Percentiles rank a stretch among this genome's conserved stretches.
phyloP scores from a whole-genome alignment of 345 rosid species.

The Hibiscus trionum region DNA sequence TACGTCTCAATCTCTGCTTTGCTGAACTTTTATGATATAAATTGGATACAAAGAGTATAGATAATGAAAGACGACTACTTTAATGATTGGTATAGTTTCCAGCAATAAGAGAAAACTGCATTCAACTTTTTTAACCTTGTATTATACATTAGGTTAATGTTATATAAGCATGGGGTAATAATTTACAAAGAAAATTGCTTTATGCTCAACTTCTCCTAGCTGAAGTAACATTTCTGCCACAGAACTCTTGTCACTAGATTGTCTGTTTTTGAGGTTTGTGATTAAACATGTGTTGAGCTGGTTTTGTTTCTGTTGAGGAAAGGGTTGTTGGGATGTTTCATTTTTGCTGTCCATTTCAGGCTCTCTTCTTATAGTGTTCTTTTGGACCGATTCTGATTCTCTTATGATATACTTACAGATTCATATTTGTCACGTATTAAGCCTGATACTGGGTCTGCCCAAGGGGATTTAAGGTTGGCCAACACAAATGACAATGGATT shows the following conservation, averaged over 20 bases:
- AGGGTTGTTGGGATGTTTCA: too few relatives aligned
- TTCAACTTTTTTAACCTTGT: neutral
- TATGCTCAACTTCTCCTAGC: neutral
- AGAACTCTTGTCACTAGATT: neutral
- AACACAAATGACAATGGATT: constrained; percentile 45
- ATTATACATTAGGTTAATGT: neutral
- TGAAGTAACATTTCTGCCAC: neutral
- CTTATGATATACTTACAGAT: constrained; percentile 36
- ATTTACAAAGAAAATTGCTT: neutral
- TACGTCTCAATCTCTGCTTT: neutral
- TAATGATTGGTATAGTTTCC: neutral
- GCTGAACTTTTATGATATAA: neutral
- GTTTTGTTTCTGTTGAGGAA: too few relatives aligned
- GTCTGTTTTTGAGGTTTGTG: neutral
- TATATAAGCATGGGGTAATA: neutral
- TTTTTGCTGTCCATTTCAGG: too few relatives aligned
- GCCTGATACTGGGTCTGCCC: constrained; percentile 43
- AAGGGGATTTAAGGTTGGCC: constrained; percentile 17
- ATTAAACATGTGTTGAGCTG: too few relatives aligned
- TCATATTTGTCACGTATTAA: constrained; percentile 40
- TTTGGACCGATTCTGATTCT: constrained; percentile 10
- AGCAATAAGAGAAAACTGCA: neutral
- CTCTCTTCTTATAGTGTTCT: neutral
- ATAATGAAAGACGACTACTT: neutral
- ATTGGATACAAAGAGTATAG: neutral